Evolutionary conservation across 805 yeast species (phyloP), one percentile per base, ranked within the genome.

Genomic region (Kuraishia hungarica): DNA sequence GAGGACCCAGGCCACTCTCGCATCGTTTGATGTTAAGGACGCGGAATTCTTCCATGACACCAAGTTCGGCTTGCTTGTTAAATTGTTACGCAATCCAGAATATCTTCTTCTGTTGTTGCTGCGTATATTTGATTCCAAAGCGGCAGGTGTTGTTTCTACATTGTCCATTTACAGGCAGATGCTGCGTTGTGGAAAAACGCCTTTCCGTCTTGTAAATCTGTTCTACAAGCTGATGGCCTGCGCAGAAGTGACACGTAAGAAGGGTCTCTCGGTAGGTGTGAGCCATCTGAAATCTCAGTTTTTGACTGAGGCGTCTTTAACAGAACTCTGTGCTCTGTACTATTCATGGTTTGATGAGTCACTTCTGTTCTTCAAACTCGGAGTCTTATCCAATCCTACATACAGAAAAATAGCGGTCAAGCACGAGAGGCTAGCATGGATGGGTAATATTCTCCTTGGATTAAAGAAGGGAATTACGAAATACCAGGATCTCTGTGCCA

Each of bases 381-480:
- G 79, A n/a, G 63, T 81, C 2, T 65, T 79, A 39, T 64, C 71
- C 5, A 75, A 77, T 54, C 59, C 71, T 1, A 57, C 69, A 5
- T 62, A 72, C 47, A 72, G 72, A 52, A 56, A 63, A 15, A 59
- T 78, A 53, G 82, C 80, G 4, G 67, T 70, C 2, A 74, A 75
- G 61, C 89, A 87, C 64, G 89, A 84, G 66, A 73, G 83, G 1
- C 70, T 79, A 46, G 82, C 89, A 0, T 86, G 93, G 92, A 83
- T 83, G 69, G 75, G 76, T 54, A 87, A 83, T 62, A 81, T 87
- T 20, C 59, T 86, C 56, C 65, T 84, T 17, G 82, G 82, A 0
- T 64, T 85, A 53, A 79, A 81, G 64, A 77, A 77, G 55, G 79
- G 82, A 22, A 75, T 76, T 63, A 68, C 66, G 19, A 72, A 73